These are phyloP conservation scores for Tulasnella sp. DNA, from an alignment of 768 basidiomycete species.

Conservation along the genomic window DNA sequence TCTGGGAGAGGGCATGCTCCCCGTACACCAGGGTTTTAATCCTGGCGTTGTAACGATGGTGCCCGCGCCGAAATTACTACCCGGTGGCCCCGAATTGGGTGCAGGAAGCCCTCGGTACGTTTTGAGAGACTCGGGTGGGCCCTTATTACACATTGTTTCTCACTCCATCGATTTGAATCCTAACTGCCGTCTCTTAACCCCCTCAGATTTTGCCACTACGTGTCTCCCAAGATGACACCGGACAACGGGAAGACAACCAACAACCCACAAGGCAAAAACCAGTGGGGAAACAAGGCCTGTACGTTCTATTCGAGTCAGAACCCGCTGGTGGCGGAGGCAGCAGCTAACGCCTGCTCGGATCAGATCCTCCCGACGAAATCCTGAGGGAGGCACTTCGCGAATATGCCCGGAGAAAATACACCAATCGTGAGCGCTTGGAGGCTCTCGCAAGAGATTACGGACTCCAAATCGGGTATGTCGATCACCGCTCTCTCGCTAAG, in stretches of 20 bases:
- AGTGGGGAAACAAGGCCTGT: not conserved
- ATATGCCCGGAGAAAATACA: not conserved
- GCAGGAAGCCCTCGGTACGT: no score
- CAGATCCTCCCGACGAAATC: not conserved
- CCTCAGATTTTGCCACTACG: no score
- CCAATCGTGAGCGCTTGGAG: not conserved
- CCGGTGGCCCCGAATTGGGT: no score
- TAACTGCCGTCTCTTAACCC: no score
- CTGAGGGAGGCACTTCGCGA: not conserved
- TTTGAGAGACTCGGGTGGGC: no score
- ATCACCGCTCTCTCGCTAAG: not conserved
- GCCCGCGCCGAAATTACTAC: no score
- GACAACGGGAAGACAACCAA: not conserved
- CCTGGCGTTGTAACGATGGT: no score
- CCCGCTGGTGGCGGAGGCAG: not conserved
- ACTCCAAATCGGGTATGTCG: not conserved
- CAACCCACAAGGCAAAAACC: not conserved
- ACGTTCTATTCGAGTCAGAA: not conserved
- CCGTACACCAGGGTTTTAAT: no score
- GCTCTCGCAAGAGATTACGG: not conserved
- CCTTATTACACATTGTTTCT: no score
- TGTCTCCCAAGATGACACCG: not conserved
- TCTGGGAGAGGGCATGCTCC: no score
- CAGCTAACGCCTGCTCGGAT: not conserved
- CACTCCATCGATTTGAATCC: no score